Conservation (phyloP, 345 rosid genomes). For the Gossypioides kirkii region DNA sequence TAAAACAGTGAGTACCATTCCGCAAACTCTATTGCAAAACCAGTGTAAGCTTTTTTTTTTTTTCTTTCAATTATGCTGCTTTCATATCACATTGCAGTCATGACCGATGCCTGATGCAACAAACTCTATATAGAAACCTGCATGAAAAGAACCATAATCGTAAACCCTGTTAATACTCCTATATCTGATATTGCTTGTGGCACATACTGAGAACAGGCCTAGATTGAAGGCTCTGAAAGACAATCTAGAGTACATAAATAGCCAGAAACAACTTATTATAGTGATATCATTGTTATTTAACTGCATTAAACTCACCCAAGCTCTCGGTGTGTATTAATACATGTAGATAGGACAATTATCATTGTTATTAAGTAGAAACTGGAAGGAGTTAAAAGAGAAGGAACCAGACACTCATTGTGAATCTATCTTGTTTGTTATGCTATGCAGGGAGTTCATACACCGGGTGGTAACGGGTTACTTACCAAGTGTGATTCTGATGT, state of each 20-base stretch:
- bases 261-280: neutral
- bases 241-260: neutral
- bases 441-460: slow-evolving; percentile 44
- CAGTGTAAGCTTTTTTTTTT: neutral
- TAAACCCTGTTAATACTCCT: neutral
- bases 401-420: neutral
- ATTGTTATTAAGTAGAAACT: neutral
- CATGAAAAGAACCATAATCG: neutral
- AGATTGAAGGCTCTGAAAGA: neutral
- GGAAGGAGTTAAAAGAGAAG: neutral
- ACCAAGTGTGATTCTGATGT: slow-evolving; percentile 81
- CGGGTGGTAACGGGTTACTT: slow-evolving; percentile 84
- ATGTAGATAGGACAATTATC: neutral
- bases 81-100: neutral
- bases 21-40: slow-evolving; percentile 4
- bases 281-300: neutral
- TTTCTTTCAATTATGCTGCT: neutral
- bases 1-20: slow-evolving; percentile 50
- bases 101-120: slow-evolving; percentile 11
- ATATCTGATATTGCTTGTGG: neutral
- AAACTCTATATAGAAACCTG: neutral
- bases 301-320: neutral
- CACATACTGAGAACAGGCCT: neutral
- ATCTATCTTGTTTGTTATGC: slow-evolving; percentile 7
- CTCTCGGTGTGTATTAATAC: neutral